A percentile compares a stretch with the other conserved stretches of the same genome.
phyloP scores from a whole-genome alignment of 345 rosid species.

The Dipteronia dyeriana region DNA sequence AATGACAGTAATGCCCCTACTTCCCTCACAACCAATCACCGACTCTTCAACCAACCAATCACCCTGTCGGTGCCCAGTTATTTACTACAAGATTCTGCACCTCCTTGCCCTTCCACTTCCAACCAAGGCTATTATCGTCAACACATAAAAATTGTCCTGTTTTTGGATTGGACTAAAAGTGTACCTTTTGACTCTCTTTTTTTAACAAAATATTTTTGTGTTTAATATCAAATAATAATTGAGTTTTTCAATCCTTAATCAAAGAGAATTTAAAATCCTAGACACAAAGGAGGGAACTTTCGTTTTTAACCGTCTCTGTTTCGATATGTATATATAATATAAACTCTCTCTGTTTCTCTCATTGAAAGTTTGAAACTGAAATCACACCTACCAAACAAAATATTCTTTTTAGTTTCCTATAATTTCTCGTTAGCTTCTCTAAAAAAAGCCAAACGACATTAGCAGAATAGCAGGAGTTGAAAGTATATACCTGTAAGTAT shows the following conservation, averaged over 20 bases:
- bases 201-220: not conserved
- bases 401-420: too few species aligned
- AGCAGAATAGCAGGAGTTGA: too few species aligned
- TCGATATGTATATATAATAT: not conserved
- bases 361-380: not conserved
- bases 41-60: not conserved
- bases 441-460: too few species aligned
- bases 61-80: constrained; percentile 18
- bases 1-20: constrained; percentile 1
- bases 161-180: not conserved
- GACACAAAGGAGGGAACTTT: not conserved
- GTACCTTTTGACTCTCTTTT: not conserved
- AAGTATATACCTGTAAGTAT: constrained; percentile 12
- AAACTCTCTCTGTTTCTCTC: not conserved
- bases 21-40: constrained; percentile 1
- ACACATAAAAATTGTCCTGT: not conserved
- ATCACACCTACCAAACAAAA: not conserved
- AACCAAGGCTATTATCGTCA: constrained; percentile 8
- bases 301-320: not conserved
- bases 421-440: too few species aligned
- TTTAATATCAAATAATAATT: too few species aligned
- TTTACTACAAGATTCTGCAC: not conserved
- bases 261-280: too few species aligned
- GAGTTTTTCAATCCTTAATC: too few species aligned
- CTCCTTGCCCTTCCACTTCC: not conserved